Base-by-base conservation (phyloP, 2,329 filamentous ascomycete genomes). In the Penicillium polonicum region DNA sequence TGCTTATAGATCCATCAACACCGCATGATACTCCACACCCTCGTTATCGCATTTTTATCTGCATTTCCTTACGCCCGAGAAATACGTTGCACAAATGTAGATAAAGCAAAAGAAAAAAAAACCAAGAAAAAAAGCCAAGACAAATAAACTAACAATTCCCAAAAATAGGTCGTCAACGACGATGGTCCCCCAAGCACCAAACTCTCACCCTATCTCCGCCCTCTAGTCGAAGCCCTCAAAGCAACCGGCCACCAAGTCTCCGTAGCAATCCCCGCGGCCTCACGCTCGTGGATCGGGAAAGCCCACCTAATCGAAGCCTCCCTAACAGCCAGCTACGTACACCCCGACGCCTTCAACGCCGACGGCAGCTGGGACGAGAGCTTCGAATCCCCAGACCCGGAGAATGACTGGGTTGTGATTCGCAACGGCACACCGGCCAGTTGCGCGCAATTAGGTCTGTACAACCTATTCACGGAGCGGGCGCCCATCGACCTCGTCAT, bases 281-380 rank as follows among this genome's bases (percentile, higher is more conserved):
- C 96, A 73, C 87, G 92, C 52, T 95, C 91, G 21, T 97, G 92
- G 92, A 96, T 97, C 71, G 92, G 91, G 66, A 97, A 97, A 80
- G 92, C 92, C 1, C 92, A 97, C 76, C 88, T 97, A 70, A 92
- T 96, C 69, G 92, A 92, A 62, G 87, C 92, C 73, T 87, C 88
- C 2, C 83, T 94, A 60, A 90, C 87, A 74, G 91, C 91, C 7
- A 81, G 83, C 41, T 95, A 93, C 79, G 94, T 91, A 74, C 87
- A 87, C 5, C 83, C 83, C 0, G 78, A 78, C 38, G 80, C 81
- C 9, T 79, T 85, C 31, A 74, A 74, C 56, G 72, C 81, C 60
- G 82, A 85, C 48, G 85, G 88, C 54, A 68, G 71, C 41, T 74
- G 87, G 87, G 61, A 71, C 51, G 60, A 65, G 8, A 31, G 51